Evolutionary conservation across 768 basidiomycete species (phyloP), one percentile per base, ranked within the genome.

Genomic region (Amylocystis lapponica): DNA sequence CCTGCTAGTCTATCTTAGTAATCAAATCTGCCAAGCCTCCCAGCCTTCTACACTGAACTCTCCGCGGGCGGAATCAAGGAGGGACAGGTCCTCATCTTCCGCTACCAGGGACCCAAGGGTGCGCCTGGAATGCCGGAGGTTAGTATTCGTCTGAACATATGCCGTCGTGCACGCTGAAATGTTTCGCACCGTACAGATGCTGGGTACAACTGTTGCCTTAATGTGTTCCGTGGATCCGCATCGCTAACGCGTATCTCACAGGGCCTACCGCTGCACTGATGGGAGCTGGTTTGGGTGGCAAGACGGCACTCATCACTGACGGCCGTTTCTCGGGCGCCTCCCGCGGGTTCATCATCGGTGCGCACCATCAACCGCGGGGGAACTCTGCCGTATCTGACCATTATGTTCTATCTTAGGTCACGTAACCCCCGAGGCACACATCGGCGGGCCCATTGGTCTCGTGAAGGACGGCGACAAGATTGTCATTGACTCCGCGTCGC

Each of bases 61-160:
- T 79, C 77, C 57, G 75, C 69, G 3, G 84, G 86, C 11, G 80
- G 88, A 55, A 81, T 93, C 56, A 86, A 74, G 50, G 65, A 79
- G 3, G 89, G 90, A 0, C 83, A 68, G 59, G 79, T 86, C 30
- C 67, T 91, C 45, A 80, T 93, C 34, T 83, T 93, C 69, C 75
- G 90, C 46, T 93, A 92, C 61, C 86, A 87, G 65, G 90, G 90
- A 11, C 89, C 91, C 1, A 90, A 86, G 60, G 89, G 90, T 21
- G 90, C 78, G n/a, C 91, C 88, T 21, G 90, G 90, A 19, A 91
- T 90, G 88, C 90, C 90, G 8, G 89, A 93, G 68, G 77, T 78
- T 43, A 27, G 58, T 39, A 13, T 10, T 14, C 17, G 16, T 21
- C 35, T 37, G 16, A 17, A 34, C 23, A 4, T 36, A 26, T 30